Conservation (phyloP, 202 grass and related monocot species). For the Cymbopogon flexuosus region DNA sequence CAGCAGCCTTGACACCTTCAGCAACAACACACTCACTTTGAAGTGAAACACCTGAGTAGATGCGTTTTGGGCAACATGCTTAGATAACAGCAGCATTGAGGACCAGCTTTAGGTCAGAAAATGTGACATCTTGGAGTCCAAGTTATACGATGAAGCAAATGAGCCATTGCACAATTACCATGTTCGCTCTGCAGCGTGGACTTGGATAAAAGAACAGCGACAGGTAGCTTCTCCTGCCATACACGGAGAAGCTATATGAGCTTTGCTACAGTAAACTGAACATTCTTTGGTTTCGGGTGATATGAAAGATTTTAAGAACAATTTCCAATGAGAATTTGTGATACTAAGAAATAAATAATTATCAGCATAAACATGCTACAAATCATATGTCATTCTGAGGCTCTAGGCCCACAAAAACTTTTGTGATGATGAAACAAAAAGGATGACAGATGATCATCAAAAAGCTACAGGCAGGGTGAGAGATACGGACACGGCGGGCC, state of each 20-base stretch:
- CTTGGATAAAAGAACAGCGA: slow-evolving; percentile 56
- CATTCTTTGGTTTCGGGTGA: not conserved
- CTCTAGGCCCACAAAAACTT: not conserved
- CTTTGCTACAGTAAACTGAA: too few species aligned
- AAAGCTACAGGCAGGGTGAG: not conserved
- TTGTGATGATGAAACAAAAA: too few species aligned
- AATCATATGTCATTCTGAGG: not conserved
- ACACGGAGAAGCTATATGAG: too few species aligned
- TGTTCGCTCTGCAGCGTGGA: slow-evolving; percentile 56
- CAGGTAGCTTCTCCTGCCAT: slow-evolving; percentile 61
- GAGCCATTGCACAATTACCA: slow-evolving; percentile 43
- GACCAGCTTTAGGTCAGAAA: slow-evolving; percentile 17
- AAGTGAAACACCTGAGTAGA: slow-evolving; percentile 61
- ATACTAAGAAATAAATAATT: not conserved
- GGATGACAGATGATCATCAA: too few species aligned
- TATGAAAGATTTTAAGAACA: not conserved
- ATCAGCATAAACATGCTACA: not conserved
- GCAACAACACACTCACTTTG: slow-evolving; percentile 46
- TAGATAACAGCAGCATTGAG: slow-evolving; percentile 35
- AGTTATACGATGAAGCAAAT: slow-evolving; percentile 3
- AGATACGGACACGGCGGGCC: slow-evolving; percentile 41
- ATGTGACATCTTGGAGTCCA: slow-evolving; percentile 8
- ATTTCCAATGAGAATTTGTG: not conserved
- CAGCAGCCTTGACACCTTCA: slow-evolving; percentile 49
- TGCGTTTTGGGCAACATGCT: slow-evolving; percentile 36